Base-by-base conservation (phyloP, 495 filamentous ascomycete species). In the Xylaria castorea region DNA sequence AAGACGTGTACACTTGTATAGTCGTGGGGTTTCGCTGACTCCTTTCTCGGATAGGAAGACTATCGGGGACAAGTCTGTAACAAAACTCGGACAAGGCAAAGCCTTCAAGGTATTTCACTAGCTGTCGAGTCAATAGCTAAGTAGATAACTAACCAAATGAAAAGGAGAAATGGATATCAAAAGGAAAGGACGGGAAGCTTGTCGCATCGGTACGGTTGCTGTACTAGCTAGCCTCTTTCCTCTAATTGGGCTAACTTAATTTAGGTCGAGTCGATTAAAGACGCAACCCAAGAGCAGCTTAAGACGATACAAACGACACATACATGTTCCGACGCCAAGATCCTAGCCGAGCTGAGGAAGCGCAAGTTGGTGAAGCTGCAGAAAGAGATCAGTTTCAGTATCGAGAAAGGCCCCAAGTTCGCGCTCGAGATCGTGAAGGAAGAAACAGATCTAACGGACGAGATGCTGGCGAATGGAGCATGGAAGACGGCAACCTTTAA, bases 401-500 rank as follows among this genome's bases (percentile, higher is more conserved):
- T 97, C 69, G 83, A 83, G 71, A 98, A 97, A 84, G 95, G 96
- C 0, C 83, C 91, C 61, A 97, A 97, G 81, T 99, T 92, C 73
- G 92, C 93, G 68, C 85, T 88, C 18, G 90, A 97, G 80, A 90
- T 98, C 64, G 88, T 92, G 46, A 95, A 94, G 81, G 96, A 98
- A 85, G 94, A 97, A 82, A 98, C 96, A 46, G 96, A 99, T 79
- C 83, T 99, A 77, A 98, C 95, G 5, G 91, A 91, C 50, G 96
- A 99, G 72, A 97, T 99, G 94, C 84, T 98, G 57, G 86, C 89
- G 53, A 91, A 88, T 73, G 92, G 92, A 27, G 83, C 87, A 5
- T 95, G 92, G 93, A 94, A 97, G 85, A 92, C 90, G 42, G 92
- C 91, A 12, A 88, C 90, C 38, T 94, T 98, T 83, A 98, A 99